Evolutionary conservation across 2,329 filamentous ascomycete species (phyloP).

Genomic region (Xylaria sp.): DNA sequence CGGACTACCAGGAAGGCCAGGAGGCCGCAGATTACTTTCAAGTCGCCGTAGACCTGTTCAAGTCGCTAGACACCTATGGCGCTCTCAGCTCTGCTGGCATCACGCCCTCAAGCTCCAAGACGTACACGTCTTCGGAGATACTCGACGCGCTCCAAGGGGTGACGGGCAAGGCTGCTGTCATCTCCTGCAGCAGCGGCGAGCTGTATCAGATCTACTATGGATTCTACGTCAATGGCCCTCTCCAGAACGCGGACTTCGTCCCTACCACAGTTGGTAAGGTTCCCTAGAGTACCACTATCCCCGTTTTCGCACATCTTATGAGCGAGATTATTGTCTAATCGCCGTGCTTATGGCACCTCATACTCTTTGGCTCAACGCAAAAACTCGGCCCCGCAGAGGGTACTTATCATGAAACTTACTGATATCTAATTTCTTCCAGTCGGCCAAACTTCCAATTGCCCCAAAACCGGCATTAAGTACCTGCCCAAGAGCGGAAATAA

Average conservation of each 20-base stretch:
- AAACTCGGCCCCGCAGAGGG: neutral
- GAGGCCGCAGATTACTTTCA: slow-evolving; percentile 75
- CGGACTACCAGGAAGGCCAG: slow-evolving; percentile 60
- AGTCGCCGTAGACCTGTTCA: slow-evolving; percentile 68
- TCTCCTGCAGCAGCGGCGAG: slow-evolving; percentile 58
- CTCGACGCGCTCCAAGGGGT: slow-evolving; percentile 60
- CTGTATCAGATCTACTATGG: slow-evolving; percentile 66
- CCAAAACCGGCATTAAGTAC: slow-evolving; percentile 67
- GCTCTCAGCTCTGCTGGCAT: slow-evolving; percentile 67
- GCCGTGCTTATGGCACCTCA: neutral
- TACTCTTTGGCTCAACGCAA: neutral
- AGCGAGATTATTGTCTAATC: neutral
- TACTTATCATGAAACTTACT: neutral
- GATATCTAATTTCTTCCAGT: slow-evolving; percentile 42
- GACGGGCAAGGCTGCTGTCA: slow-evolving; percentile 58
- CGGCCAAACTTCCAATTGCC: slow-evolving; percentile 67
- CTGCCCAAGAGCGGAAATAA: slow-evolving; percentile 57
- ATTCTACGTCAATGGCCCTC: slow-evolving; percentile 64
- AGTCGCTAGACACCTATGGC: slow-evolving; percentile 68
- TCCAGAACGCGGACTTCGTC: slow-evolving; percentile 66
- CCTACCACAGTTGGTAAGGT: slow-evolving; percentile 45
- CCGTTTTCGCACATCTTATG: neutral
- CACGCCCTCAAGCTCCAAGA: slow-evolving; percentile 56
- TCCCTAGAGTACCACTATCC: neutral
- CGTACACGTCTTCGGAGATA: slow-evolving; percentile 65